Percentiles rank a stretch among this genome's conserved stretches.
Conservation (phyloP, 1,284 basidiomycete genomes). For the Malassezia equina region DNA sequence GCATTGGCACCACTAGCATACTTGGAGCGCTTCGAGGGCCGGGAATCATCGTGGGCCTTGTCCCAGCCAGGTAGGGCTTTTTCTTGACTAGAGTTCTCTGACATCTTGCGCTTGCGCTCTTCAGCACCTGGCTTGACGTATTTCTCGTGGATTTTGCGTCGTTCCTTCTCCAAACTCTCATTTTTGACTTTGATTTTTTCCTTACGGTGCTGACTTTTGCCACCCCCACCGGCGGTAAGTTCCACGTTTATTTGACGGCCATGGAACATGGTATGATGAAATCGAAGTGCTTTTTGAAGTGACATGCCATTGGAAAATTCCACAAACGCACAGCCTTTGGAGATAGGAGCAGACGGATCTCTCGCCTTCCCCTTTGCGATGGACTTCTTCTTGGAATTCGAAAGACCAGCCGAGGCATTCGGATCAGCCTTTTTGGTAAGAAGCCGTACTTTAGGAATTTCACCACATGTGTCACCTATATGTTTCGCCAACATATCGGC, state of each 20-base stretch:
- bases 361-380: conserved; percentile 44
- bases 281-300: conserved; percentile 39
- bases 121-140: conserved; percentile 35
- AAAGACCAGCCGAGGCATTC: conserved; percentile 21
- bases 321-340: conserved; percentile 43
- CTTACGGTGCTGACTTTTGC: conserved; percentile 28
- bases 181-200: conserved; percentile 46
- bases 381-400: conserved; percentile 42
- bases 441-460: conserved; percentile 38
- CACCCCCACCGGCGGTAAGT: conserved; percentile 44
- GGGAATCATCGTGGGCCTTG: neutral
- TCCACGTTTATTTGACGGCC: conserved; percentile 46
- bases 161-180: conserved; percentile 35
- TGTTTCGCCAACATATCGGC: conserved; percentile 34
- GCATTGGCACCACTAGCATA: conserved; percentile 17
- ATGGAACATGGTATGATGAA: conserved; percentile 42
- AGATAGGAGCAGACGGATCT: conserved; percentile 30
- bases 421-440: conserved; percentile 39
- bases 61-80: neutral
- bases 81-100: neutral
- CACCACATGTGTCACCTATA: conserved; percentile 35
- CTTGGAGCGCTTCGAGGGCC: conserved; percentile 6
- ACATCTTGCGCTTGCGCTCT: conserved; percentile 25
- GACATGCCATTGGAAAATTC: conserved; percentile 32
- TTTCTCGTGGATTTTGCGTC: conserved; percentile 38